Evolutionary conservation across 2,329 filamentous ascomycete genomes (phyloP), one percentile per base, ranked within the genome.

Genomic region (Aspergillus spinulosporus): DNA sequence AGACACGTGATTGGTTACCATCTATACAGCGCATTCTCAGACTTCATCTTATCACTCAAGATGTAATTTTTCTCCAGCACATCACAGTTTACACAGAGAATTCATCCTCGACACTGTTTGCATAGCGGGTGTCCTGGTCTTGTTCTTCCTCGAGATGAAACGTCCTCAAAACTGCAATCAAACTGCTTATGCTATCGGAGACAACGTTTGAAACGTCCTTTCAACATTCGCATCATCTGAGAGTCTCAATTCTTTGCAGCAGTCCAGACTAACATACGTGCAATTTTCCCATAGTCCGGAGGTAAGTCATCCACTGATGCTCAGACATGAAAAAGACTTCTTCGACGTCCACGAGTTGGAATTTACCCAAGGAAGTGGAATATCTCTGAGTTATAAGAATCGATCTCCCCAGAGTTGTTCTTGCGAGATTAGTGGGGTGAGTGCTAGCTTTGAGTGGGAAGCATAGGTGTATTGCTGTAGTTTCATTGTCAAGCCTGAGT

Each of bases 381-480:
- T 37, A 54, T 57, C 6, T 50, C 43, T 9, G 57, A 54, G 15
- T 54, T 49, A 42, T 37, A 42, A 12, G 49, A 51, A n/a, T 52
- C 34, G 21, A 47, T 14, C 4, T 6, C 15, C 14, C 40, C 31
- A 5, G 47, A 14, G n/a, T 59, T 48, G 15, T 57, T 57, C 15
- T 59, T 59, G 47, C 57, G 54, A 2, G 37, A 46, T 54, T 4
- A 59, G 31, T 1, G 51, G 43, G 11, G 46, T 47, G 4, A 57
- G 54, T n/a, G 46, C 14, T 21, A 52, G 21, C n/a, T n/a, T 45
- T 7, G 46, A 6, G 26, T 12, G 31, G 6, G 29, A 31, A 42
- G 48, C 3, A 14, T 37, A 45, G 5, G 15, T 45, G 15, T 52
- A 21, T 34, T 44, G 31, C 31, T 11, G 14, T 6, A 28, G 36